Base-by-base conservation (phyloP, 805 yeast species). In the Saccharomycopsis javanensis region DNA sequence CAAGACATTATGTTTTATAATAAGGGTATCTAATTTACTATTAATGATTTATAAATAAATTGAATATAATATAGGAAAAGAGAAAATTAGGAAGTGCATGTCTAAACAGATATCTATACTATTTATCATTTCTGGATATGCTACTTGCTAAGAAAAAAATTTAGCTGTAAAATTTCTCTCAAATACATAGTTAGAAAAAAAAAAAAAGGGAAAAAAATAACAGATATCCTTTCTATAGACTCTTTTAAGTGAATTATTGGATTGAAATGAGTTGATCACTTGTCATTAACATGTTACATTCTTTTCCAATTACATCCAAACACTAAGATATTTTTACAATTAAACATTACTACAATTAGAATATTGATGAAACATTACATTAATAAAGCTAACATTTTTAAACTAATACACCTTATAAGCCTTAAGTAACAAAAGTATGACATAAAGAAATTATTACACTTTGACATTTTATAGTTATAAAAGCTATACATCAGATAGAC, bases 1-100 rank as follows among this genome's bases (percentile, higher is more conserved):
- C 78, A 75, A 67, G 78, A 74, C 78, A 75, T 75, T 34, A 18
- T 60, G 28, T 42, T 42, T 13, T 42, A 42, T 42, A 42, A 23
- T 18, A 20, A 42, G 11, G 23, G 11, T 42, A 20, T 42, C 48
- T 20, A n/a, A 38, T 23, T 13, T 23, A 3, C 8, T 42, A 42
- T 20, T 15, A n/a, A 3, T 42, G n/a, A 11, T 23, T 8, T 4
- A 42, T 25, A n/a, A 18, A 15, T 18, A 13, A 42, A 42, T 42
- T 42, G 48, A 13, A 42, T 42, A 20, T 25, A 10, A 5, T 18
- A 10, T 8, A 18, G 25, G n/a, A 42, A 20, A 23, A 25, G 4
- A 42, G 11, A 42, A 15, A 7, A 8, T 5, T 31, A 8, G 35
- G 13, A 8, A 31, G 13, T 7, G 15, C 10, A 8, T 31, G 13